Conservation (phyloP, 2,329 filamentous ascomycete species). For the Amesomyces nigricolor region DNA sequence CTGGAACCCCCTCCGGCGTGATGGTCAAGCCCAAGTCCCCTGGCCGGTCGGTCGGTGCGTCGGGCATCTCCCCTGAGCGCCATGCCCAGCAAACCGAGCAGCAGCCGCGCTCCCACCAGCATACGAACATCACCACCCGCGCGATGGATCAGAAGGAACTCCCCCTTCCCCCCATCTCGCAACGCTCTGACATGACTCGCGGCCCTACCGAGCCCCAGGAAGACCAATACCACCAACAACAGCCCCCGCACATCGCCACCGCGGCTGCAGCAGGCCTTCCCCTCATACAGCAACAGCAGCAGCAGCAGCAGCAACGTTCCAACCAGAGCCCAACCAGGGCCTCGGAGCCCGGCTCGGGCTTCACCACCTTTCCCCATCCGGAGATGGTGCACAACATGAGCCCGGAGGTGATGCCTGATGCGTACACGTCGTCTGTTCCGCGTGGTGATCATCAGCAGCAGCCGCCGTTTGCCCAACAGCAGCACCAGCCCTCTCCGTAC, state of each 20-base stretch:
- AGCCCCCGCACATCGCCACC: no score
- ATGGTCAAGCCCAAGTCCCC: conserved; percentile 16
- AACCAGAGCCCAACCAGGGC: neutral
- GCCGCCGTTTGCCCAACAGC: neutral
- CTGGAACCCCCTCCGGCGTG: conserved; percentile 19
- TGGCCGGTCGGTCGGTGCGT: conserved; percentile 8
- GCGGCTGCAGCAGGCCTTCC: no score
- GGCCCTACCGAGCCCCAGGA: no score
- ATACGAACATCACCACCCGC: neutral
- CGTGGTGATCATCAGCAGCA: neutral
- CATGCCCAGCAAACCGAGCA: neutral
- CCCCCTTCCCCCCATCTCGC: neutral
- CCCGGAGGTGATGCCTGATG: conserved; percentile 17
- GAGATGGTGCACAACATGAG: conserved; percentile 17
- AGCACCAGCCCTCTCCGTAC: neutral
- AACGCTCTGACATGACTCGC: no score
- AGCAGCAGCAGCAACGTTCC: neutral
- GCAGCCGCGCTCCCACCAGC: neutral
- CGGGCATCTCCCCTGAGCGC: neutral
- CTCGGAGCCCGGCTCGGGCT: neutral
- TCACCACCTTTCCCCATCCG: conserved; percentile 10
- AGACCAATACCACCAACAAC: no score
- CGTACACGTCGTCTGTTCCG: conserved; percentile 4
- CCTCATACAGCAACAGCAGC: neutral
- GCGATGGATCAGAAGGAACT: conserved; percentile 3